phyloP scores from a whole-genome alignment of 257 asterid genomes.

The Thymus quinquecostatus region DNA sequence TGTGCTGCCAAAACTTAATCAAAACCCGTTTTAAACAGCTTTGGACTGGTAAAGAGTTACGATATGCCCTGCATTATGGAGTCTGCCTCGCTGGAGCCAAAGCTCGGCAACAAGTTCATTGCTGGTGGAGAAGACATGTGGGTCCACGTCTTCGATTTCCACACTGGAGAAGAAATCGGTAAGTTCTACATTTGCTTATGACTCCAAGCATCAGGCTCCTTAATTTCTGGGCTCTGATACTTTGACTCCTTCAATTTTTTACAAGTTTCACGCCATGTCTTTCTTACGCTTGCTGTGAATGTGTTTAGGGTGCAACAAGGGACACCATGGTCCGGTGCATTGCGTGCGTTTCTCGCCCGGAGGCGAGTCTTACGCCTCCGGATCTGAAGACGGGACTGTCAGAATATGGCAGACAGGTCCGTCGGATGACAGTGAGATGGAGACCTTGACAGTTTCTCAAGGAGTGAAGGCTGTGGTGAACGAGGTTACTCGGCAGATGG shows the following conservation, averaged over 20 bases:
- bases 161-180: constrained; percentile 85
- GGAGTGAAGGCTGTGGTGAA: constrained; percentile 24
- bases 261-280: too few species aligned
- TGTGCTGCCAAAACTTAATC: not conserved
- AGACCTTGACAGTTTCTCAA: constrained; percentile 31
- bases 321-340: constrained; percentile 99
- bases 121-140: constrained; percentile 99
- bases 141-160: constrained; percentile 81
- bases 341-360: constrained; percentile 93
- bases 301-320: constrained; percentile 87
- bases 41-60: constrained; percentile 79
- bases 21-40: constrained; percentile 46
- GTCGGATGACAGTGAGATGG: constrained; percentile 45
- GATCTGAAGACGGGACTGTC: constrained; percentile 96
- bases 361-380: constrained; percentile 95
- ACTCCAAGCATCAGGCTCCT: not conserved
- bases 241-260: not conserved
- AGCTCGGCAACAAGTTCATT: constrained; percentile 74
- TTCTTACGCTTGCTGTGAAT: not conserved
- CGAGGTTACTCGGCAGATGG: constrained; percentile 19
- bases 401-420: constrained; percentile 92
- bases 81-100: constrained; percentile 93
- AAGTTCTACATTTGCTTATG: constrained; percentile 12
- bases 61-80: constrained; percentile 85
- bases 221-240: not conserved